Percentiles rank a stretch among this genome's conserved stretches.
Evolutionary conservation across 2,329 filamentous ascomycete species (phyloP).

Genomic region (Pyrenophora tritici-repentis): DNA sequence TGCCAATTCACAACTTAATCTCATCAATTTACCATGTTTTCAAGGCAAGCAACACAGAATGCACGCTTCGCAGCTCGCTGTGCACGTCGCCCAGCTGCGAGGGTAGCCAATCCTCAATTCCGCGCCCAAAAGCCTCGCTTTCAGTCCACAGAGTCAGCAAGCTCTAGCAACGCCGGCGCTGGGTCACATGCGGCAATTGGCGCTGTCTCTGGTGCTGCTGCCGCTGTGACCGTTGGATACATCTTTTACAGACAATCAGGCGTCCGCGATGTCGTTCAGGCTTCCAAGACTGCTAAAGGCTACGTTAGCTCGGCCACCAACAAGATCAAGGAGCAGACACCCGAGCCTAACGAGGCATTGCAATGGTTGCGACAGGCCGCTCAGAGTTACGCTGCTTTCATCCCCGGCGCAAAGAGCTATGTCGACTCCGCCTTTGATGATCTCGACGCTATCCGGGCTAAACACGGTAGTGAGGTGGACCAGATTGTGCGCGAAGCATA

Average conservation of each 20-base stretch:
- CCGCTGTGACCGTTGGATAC: conserved; percentile 56
- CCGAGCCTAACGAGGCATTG: conserved; percentile 69
- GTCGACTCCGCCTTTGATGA: conserved; percentile 73
- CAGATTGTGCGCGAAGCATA: conserved; percentile 70
- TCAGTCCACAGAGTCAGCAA: conserved; percentile 38
- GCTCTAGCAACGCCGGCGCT: conserved; percentile 26
- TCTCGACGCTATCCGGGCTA: conserved; percentile 68
- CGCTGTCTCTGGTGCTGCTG: conserved; percentile 56
- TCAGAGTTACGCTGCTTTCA: conserved; percentile 71
- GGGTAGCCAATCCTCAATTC: conserved; percentile 32
- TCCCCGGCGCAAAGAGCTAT: conserved; percentile 71
- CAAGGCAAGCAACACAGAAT: conserved; percentile 41
- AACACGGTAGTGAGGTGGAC: conserved; percentile 73
- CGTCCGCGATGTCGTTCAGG: conserved; percentile 54
- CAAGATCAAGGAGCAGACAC: conserved; percentile 66
- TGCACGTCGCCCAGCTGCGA: conserved; percentile 34
- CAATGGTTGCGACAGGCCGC: conserved; percentile 68
- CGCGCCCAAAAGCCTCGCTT: conserved; percentile 39
- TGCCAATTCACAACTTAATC: conserved; percentile 10
- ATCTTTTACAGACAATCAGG: conserved; percentile 61
- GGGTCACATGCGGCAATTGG: conserved; percentile 52
- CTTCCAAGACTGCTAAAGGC: conserved; percentile 61
- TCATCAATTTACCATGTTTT: conserved; percentile 30
- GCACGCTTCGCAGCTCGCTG: conserved; percentile 37
- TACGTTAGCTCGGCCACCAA: conserved; percentile 65